Evolutionary conservation across 2,329 filamentous ascomycete species (phyloP).

Genomic region (Diplocarpon rosae): DNA sequence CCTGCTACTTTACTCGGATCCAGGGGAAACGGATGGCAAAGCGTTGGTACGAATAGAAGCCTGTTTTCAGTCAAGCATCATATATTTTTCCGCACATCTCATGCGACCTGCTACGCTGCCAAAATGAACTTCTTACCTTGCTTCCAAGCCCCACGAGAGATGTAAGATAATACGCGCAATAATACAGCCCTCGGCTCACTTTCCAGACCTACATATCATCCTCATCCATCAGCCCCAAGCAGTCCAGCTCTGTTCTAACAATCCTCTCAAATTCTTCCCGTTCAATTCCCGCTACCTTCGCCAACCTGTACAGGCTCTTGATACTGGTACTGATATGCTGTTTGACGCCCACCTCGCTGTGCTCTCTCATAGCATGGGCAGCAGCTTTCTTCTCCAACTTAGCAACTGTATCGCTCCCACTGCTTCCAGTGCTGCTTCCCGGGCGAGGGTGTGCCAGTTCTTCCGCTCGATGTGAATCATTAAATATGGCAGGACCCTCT

Average conservation of each 20-base stretch:
- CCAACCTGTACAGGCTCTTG: constrained; percentile 64
- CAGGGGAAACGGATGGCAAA: no score
- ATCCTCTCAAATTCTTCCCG: constrained; percentile 64
- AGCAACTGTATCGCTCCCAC: constrained; percentile 47
- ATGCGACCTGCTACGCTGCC: no score
- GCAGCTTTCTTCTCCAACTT: constrained; percentile 35
- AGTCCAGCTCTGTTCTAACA: constrained; percentile 59
- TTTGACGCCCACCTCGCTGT: constrained; percentile 63
- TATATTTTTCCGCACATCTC: no score
- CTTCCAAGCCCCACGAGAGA: neutral
- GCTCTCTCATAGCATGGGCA: constrained; percentile 46
- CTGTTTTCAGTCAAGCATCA: no score
- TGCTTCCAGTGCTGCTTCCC: constrained; percentile 45
- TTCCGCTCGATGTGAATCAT: constrained; percentile 4
- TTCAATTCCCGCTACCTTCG: constrained; percentile 60
- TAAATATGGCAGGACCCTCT: neutral
- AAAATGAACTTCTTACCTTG: neutral
- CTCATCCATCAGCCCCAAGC: constrained; percentile 58
- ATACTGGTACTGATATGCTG: constrained; percentile 70
- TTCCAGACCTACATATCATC: constrained; percentile 12
- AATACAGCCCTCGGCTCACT: neutral
- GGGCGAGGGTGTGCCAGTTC: constrained; percentile 44
- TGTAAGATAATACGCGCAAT: neutral
- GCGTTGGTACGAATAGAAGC: no score
- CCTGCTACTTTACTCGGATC: no score